Evolutionary conservation across 257 asterid genomes (phyloP).

Genomic region (Solanum clarkiae): DNA sequence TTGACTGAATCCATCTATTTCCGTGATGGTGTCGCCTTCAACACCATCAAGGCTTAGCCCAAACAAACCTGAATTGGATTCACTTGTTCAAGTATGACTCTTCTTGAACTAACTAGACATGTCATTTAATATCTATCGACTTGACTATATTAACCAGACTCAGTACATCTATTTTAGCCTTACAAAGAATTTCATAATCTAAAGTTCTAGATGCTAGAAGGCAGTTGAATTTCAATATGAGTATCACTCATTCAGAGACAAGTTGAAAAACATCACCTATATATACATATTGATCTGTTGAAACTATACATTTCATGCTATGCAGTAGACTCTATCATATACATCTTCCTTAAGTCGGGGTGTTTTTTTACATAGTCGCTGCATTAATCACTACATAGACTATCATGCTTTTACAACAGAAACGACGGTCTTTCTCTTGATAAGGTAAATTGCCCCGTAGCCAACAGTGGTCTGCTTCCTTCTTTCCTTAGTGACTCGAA

Average conservation of each 20-base stretch:
- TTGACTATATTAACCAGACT: no score
- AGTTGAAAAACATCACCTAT: background rate
- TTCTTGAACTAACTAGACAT: no score
- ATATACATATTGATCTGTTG: background rate
- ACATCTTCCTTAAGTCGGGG: background rate
- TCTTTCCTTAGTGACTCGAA: background rate
- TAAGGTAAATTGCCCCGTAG: background rate
- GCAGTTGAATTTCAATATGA: background rate
- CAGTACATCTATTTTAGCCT: background rate
- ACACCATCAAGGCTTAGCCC: no score
- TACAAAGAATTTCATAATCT: no score
- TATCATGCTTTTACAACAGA: background rate
- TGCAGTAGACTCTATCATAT: background rate
- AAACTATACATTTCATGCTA: background rate
- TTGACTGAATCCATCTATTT: no score
- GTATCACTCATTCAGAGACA: background rate
- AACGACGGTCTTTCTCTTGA: background rate
- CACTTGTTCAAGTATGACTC: no score
- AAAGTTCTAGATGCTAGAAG: background rate
- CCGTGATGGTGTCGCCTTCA: no score
- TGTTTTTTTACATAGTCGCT: background rate
- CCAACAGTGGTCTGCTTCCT: background rate
- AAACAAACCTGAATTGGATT: no score
- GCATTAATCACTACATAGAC: background rate
- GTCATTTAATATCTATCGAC: no score